Evolutionary conservation across 2,329 filamentous ascomycete genomes (phyloP).

Genomic region (Aureobasidium sp.): DNA sequence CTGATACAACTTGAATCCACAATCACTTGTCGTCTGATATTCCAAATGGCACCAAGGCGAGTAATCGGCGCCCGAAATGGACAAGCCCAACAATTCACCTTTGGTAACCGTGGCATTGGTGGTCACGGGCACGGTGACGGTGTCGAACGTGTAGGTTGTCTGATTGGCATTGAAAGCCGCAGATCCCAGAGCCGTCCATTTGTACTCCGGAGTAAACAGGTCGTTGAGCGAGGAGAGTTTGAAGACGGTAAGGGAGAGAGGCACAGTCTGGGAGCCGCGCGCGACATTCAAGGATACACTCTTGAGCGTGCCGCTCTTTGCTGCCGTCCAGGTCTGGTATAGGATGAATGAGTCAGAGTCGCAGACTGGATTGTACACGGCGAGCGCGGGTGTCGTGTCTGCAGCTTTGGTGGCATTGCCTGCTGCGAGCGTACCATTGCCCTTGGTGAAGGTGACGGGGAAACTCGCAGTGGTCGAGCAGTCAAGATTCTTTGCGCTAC

Average conservation of each 20-base stretch:
- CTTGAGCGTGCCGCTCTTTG: constrained; percentile 19
- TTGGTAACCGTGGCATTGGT: constrained; percentile 20
- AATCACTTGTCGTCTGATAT: constrained; percentile 10
- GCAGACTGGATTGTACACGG: constrained; percentile 21
- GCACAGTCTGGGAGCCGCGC: constrained; percentile 16
- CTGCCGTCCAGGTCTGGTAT: constrained; percentile 22
- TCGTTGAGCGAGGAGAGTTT: constrained; percentile 20
- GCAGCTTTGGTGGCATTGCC: constrained; percentile 17
- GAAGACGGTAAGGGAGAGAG: constrained; percentile 21
- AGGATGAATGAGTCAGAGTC: constrained; percentile 22
- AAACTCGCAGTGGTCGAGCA: constrained; percentile 20
- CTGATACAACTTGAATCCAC: constrained; percentile 19
- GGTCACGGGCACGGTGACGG: constrained; percentile 17
- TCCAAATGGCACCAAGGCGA: constrained; percentile 24
- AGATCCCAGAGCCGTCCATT: constrained; percentile 20
- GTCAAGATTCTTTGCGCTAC: constrained; percentile 20
- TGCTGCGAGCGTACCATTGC: constrained; percentile 10
- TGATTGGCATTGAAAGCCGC: constrained; percentile 18
- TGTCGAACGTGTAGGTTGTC: constrained; percentile 21
- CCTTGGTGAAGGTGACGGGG: constrained; percentile 17
- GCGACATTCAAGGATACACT: constrained; percentile 22
- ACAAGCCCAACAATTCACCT: constrained; percentile 21
- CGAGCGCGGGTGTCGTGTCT: constrained; percentile 18
- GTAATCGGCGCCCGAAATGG: constrained; percentile 20
- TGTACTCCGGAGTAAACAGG: constrained; percentile 20